A percentile compares a stretch with the other conserved stretches of the same genome.
phyloP scores from a whole-genome alignment of 768 basidiomycete species.

The Postia placenta region DNA sequence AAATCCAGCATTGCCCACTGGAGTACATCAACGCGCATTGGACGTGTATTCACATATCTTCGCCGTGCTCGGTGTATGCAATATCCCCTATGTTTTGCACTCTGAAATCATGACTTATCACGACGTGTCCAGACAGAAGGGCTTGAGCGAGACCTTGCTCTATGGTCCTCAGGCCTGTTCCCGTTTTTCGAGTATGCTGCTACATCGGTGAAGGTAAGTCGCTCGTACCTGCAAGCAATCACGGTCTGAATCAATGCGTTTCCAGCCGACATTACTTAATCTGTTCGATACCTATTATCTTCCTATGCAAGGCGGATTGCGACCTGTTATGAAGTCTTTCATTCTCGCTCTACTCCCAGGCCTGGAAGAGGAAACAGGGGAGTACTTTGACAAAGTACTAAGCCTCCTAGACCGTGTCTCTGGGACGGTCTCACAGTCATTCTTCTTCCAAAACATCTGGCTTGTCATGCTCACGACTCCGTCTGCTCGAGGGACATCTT shows the following conservation, averaged over 20 bases:
- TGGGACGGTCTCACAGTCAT: slow-evolving; percentile 75
- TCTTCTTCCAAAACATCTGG: slow-evolving; percentile 97
- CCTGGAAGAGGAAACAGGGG: slow-evolving; percentile 94
- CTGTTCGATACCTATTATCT: slow-evolving; percentile 93
- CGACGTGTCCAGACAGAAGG: slow-evolving; percentile 64
- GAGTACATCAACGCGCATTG: slow-evolving; percentile 93
- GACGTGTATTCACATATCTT: slow-evolving; percentile 94
- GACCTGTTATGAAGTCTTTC: slow-evolving; percentile 91
- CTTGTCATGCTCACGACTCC: slow-evolving; percentile 88
- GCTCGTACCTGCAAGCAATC: neutral
- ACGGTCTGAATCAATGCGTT: neutral
- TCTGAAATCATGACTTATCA: neutral
- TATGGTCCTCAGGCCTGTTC: slow-evolving; percentile 96
- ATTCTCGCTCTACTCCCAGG: slow-evolving; percentile 92
- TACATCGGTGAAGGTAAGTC: slow-evolving; percentile 88
- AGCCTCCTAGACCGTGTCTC: slow-evolving; percentile 76
- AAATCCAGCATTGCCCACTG: slow-evolving; percentile 95
- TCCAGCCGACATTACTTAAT: slow-evolving; percentile 77
- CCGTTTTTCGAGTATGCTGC: slow-evolving; percentile 99
- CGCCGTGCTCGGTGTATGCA: slow-evolving; percentile 84
- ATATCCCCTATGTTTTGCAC: too few species aligned
- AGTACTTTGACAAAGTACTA: slow-evolving; percentile 93
- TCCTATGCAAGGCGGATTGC: slow-evolving; percentile 71
- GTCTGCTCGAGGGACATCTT: slow-evolving; percentile 73
- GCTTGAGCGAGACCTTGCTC: slow-evolving; percentile 72